Evolutionary conservation across 345 rosid genomes (phyloP), one percentile per base, ranked within the genome.

Genomic region (Cardamine chenopodiifolia): DNA sequence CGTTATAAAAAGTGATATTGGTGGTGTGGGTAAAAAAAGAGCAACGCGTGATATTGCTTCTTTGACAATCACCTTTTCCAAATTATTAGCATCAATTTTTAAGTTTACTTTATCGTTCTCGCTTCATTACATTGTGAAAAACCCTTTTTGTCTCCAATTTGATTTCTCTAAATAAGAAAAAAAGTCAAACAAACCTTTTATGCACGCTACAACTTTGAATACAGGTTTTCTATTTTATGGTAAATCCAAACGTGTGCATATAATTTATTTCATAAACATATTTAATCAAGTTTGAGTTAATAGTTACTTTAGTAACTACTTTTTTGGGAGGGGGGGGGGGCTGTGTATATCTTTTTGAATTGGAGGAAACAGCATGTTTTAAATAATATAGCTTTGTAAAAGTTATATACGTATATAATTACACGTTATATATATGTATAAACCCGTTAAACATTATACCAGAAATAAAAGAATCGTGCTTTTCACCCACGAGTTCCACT

Each of bases 401-500:
- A 57, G 40, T 48, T 64, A 55, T 54, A 44, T 73, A 1, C 50
- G 66, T 73, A 32, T 67, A 32, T 65, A 39, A 45, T 10, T 44
- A 42, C 1, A 52, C 23, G 40, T 23, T 13, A 22, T 22, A 70
- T 2, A 18, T 17, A 39, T 31, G 13, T 59, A 42, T 35, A 59
- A 58, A 40, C 7, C 45, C 47, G 18, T 25, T 19, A 56, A 39
- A 67, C 37, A 75, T 59, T 17, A 59, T n/a, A 49, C 12, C 20
- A 50, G 34, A 60, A 12, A 40, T 31, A 28, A 57, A 48, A 57
- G 77, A 78, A 77, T 71, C 73, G 66, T 71, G 72, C 73, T 59
- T 71, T 78, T 78, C 77, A 78, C 64, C 71, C 69, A 72, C 72
- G 81, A 78, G 73, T 66, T 66, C 77, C 23, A 71, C 68, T 71